Evolutionary conservation across 2,329 filamentous ascomycete genomes (phyloP), one percentile per base, ranked within the genome.

Genomic region (Paramyrothecium roridum): DNA sequence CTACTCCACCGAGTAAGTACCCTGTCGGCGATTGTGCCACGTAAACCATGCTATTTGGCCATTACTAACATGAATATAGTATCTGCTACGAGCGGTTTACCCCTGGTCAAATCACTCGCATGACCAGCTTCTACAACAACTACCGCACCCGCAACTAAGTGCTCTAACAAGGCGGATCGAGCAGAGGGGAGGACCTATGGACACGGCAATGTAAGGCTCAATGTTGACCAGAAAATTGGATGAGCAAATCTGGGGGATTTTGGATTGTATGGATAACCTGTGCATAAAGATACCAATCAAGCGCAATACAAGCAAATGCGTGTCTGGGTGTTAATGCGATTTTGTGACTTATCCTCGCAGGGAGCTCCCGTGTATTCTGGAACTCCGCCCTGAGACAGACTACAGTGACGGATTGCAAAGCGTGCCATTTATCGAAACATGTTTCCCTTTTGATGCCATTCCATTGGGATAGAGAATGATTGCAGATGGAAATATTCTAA

Each of bases 51-150:
- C 3, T 23, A 7, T n/a, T 21, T 50, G 33, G 23, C 53, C 26
- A 4, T 53, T 56, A 22, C 65, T 72, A 56, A 70, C 63, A 10
- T 53, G 11, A 22, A 45, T 47, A 11, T 37, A 75, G 73, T 61
- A 54, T 64, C 56, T 80, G 77, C 68, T 77, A 76, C 64, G 65
- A 70, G 43, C 71, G 76, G 64, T 80, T 80, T 67, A 76, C 75
- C 7, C 43, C 68, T 17, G 74, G 73, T 11, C 77, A 80, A 65
- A 59, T 65, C 47, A 66, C 64, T 30, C 74, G 75, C 54, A 76
- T 77, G 64, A 66, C 69, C 62, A 71, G 67, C 57, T 66, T 67
- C 57, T 78, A 69, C 71, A 61, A 63, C 50, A 54, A 61, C 26
- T 77, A 43, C 37, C 37, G 37, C 37, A 43, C 37, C 37, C 8